These are phyloP conservation scores for Phytophthora cactorum DNA, from an alignment of 352 stramenopile species.

Conservation along the genomic window DNA sequence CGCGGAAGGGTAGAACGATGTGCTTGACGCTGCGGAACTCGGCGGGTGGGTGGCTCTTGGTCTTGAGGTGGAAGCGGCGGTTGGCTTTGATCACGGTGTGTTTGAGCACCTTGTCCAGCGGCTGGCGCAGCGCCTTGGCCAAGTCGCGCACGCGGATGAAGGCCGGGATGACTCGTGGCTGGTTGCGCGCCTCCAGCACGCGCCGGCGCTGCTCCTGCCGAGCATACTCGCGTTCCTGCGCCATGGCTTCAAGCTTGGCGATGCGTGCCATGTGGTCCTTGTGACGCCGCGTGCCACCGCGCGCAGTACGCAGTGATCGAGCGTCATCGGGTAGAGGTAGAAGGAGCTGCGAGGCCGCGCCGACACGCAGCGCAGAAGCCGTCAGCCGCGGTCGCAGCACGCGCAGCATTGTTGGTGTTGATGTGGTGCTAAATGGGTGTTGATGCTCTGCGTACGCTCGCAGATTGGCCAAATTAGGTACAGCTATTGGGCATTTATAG, in stretches of 20 bases:
- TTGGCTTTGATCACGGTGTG: conserved; percentile 59
- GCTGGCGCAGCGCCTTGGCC: conserved; percentile 69
- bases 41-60: conserved; percentile 43
- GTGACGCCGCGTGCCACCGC: conserved; percentile 29
- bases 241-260: conserved; percentile 14
- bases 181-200: conserved; percentile 29
- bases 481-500: no score
- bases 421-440: not conserved
- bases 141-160: conserved; percentile 81
- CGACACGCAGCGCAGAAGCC: conserved; percentile 11
- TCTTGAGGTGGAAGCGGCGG: conserved; percentile 59
- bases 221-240: conserved; percentile 15
- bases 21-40: conserved; percentile 85
- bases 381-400: conserved; percentile 15
- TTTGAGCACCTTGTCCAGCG: conserved; percentile 79
- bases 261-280: conserved; percentile 34
- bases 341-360: not conserved
- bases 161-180: conserved; percentile 32
- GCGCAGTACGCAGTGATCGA: conserved; percentile 37
- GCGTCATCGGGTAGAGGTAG: not conserved
- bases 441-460: not conserved
- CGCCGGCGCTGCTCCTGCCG: conserved; percentile 28
- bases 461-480: not conserved
- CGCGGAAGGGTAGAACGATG: conserved; percentile 70
- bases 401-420: conserved; percentile 15